phyloP scores from a whole-genome alignment of 2,329 filamentous ascomycete genomes.

The Arthrocladium fulminans region DNA sequence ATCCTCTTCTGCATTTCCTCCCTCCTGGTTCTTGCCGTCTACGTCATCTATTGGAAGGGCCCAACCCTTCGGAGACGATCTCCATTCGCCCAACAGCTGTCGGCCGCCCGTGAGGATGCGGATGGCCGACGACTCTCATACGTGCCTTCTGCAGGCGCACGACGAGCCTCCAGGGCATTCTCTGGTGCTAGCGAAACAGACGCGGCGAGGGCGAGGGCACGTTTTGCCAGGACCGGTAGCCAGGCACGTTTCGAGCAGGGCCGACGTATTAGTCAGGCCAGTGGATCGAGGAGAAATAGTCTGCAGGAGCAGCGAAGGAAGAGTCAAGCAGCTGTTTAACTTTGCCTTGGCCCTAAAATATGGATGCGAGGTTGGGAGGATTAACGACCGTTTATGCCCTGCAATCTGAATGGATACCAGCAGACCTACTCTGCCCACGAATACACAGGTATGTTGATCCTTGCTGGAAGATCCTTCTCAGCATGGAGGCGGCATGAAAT shows the following conservation, averaged over 20 bases:
- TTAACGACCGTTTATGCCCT: no score
- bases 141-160: constrained; percentile 22
- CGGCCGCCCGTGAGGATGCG: constrained; percentile 32
- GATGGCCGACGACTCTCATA: constrained; percentile 28
- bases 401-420: no score
- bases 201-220: not conserved
- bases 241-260: constrained; percentile 3
- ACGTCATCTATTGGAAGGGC: constrained; percentile 59
- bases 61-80: constrained; percentile 52
- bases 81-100: constrained; percentile 56
- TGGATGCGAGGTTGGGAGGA: no score
- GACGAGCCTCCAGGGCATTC: constrained; percentile 1
- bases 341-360: no score
- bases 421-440: no score
- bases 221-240: not conserved
- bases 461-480: no score
- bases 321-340: not conserved
- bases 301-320: constrained; percentile 1
- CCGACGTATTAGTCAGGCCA: not conserved
- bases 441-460: no score
- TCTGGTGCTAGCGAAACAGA: not conserved
- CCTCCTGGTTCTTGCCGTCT: constrained; percentile 54
- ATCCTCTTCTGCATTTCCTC: constrained; percentile 56
- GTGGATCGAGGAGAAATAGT: constrained; percentile 3
- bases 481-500: no score